Percentiles rank a stretch among this genome's conserved stretches.
Conservation (phyloP, 1,139 yeast genomes). For the Kurtzmaniella quercitrusa region DNA sequence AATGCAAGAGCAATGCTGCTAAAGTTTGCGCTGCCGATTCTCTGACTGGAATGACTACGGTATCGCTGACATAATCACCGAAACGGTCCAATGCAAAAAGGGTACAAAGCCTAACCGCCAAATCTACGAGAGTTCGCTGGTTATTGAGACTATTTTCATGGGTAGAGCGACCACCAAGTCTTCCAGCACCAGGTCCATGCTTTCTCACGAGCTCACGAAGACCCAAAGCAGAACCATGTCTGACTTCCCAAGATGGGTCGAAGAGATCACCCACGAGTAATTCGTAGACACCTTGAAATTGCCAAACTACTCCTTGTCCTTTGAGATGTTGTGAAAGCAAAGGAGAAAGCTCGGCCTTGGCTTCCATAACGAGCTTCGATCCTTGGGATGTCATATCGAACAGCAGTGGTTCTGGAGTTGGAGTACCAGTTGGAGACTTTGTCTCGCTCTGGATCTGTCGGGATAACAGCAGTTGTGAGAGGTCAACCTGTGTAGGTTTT, state of each 20-base stretch:
- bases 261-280: conserved; percentile 74
- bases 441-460: background rate
- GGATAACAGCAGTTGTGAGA: conserved; percentile 75
- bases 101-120: conserved; percentile 81
- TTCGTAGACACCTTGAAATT: conserved; percentile 95
- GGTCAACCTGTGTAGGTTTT: conserved; percentile 49
- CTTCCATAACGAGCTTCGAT: conserved; percentile 79
- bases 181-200: conserved; percentile 86
- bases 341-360: conserved; percentile 65
- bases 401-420: conserved; percentile 16
- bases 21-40: conserved; percentile 95
- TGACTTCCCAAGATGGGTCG: conserved; percentile 86
- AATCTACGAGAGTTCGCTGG: conserved; percentile 73
- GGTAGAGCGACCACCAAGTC: conserved; percentile 59
- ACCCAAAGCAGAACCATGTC: conserved; percentile 96
- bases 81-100: conserved; percentile 90
- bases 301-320: conserved; percentile 84
- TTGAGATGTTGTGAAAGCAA: conserved; percentile 71
- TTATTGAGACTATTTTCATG: conserved; percentile 67
- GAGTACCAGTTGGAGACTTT: background rate
- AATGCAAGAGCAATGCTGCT: conserved; percentile 79
- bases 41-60: conserved; percentile 96
- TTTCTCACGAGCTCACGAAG: conserved; percentile 79
- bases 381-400: conserved; percentile 75
- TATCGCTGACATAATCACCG: conserved; percentile 96